Conservation (phyloP, 352 stramenopile species). For the Pythium vanterpoolii region DNA sequence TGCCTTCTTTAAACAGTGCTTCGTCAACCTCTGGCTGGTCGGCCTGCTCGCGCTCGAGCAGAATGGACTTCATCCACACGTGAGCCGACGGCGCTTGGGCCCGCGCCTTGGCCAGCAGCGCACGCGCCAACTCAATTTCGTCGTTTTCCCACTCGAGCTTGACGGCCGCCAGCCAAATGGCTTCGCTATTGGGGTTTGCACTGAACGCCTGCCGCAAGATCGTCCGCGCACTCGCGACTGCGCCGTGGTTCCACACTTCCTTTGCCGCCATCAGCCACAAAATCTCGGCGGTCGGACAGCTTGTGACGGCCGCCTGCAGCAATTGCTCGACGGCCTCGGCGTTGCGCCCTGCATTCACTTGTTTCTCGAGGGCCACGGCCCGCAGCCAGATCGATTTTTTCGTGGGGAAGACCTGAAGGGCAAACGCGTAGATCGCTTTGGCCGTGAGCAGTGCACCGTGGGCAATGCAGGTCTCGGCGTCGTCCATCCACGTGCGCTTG, state of each 20-base stretch:
- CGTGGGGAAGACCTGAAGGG: conserved; percentile 82
- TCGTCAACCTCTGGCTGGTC: conserved; percentile 62
- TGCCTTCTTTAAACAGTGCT: conserved; percentile 88
- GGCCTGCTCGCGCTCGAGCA: conserved; percentile 93
- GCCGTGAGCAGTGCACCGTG: conserved; percentile 89
- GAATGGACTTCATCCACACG: conserved; percentile 98
- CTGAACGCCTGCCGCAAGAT: conserved; percentile 97
- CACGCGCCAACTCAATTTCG: conserved; percentile 91
- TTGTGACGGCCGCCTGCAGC: conserved; percentile 91
- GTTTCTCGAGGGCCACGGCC: conserved; percentile 95
- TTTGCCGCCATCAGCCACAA: conserved; percentile 98
- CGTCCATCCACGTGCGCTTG: conserved; percentile 96
- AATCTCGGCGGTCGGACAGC: conserved; percentile 93
- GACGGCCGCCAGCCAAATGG: conserved; percentile 95
- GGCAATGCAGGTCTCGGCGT: conserved; percentile 91
- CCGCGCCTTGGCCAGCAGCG: conserved; percentile 73
- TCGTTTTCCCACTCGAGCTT: conserved; percentile 99
- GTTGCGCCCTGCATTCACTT: conserved; percentile 82
- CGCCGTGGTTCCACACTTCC: conserved; percentile 94
- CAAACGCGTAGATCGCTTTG: conserved; percentile 93
- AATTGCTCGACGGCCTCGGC: conserved; percentile 82
- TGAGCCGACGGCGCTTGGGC: conserved; percentile 85
- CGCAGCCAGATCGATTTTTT: conserved; percentile 97
- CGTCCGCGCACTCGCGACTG: conserved; percentile 91
- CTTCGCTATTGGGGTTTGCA: conserved; percentile 95